phyloP scores from a whole-genome alignment of 106 monocot species.

The Dioscorea alata region DNA sequence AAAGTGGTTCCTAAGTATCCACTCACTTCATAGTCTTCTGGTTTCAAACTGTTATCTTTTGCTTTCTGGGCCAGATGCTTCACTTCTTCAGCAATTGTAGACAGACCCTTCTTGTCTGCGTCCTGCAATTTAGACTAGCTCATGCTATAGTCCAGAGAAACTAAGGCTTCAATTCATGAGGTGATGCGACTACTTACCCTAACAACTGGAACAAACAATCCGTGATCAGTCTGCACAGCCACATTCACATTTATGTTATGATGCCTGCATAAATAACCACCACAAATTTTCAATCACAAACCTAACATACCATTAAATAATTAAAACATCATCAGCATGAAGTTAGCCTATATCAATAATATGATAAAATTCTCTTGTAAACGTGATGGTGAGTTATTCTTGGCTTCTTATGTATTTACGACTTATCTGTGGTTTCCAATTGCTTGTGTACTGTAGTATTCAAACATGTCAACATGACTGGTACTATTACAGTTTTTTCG shows the following conservation, averaged over 20 bases:
- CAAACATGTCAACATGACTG: too few species aligned
- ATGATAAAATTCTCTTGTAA: too few species aligned
- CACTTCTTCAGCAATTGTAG: slow-evolving; percentile 82
- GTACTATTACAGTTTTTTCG: too few species aligned
- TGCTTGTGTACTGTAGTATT: too few species aligned
- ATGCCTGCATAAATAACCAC: slow-evolving; percentile 39
- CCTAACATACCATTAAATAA: too few species aligned
- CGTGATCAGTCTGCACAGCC: slow-evolving; percentile 94
- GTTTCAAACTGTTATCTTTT: slow-evolving; percentile 86
- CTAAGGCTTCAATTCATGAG: background rate
- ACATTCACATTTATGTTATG: slow-evolving; percentile 87
- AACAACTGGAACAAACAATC: slow-evolving; percentile 91
- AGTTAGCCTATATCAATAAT: too few species aligned
- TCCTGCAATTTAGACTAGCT: slow-evolving; percentile 43
- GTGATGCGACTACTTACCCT: slow-evolving; percentile 41
- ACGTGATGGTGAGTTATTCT: too few species aligned
- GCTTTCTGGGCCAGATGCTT: slow-evolving; percentile 85
- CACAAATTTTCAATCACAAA: background rate
- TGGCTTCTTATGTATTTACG: too few species aligned
- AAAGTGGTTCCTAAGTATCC: background rate
- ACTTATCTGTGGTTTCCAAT: too few species aligned
- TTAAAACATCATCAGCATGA: too few species aligned
- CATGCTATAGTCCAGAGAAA: background rate
- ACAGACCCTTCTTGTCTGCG: slow-evolving; percentile 95
- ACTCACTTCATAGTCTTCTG: slow-evolving; percentile 86